Percentiles rank a stretch among this genome's conserved stretches.
Conservation (phyloP, 345 rosid species). For the Pelargonium nanum region DNA sequence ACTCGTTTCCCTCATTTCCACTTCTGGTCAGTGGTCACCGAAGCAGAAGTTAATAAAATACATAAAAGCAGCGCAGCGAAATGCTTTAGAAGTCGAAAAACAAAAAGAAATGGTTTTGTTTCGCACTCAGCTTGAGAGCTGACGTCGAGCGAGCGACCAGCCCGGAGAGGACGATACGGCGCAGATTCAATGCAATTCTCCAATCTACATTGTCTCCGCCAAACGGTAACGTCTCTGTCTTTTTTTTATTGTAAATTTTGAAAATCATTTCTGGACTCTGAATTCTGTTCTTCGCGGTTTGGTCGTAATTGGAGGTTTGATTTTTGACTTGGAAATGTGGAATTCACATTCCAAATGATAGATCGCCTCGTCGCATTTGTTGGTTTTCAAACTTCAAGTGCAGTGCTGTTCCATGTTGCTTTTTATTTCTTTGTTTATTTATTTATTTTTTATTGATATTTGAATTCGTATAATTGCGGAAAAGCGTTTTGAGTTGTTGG, state of each 20-base stretch:
- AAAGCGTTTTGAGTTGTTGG: not conserved
- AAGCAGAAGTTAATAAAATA: not conserved
- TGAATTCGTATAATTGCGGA: not conserved
- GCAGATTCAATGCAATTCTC: not conserved
- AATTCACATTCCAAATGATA: not conserved
- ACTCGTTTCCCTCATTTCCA: conserved; percentile 11
- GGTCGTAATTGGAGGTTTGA: not conserved
- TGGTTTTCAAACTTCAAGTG: not conserved
- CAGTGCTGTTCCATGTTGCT: not conserved
- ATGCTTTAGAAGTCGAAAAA: too few species aligned
- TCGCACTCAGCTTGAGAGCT: not conserved
- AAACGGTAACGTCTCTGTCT: not conserved
- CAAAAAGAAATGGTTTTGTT: not conserved
- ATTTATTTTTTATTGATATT: too few species aligned
- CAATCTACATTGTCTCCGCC: not conserved
- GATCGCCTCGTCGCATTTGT: not conserved
- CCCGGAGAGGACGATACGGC: not conserved
- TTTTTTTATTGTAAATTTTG: not conserved
- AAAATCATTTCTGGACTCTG: not conserved
- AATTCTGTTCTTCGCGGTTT: not conserved
- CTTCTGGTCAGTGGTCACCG: not conserved
- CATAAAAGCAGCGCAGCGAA: not conserved
- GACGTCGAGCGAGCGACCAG: not conserved
- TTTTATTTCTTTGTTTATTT: too few species aligned
- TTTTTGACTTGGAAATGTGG: not conserved